These are phyloP conservation scores for Pholiota conissans DNA, from an alignment of 768 basidiomycete species.

Conservation along the genomic window DNA sequence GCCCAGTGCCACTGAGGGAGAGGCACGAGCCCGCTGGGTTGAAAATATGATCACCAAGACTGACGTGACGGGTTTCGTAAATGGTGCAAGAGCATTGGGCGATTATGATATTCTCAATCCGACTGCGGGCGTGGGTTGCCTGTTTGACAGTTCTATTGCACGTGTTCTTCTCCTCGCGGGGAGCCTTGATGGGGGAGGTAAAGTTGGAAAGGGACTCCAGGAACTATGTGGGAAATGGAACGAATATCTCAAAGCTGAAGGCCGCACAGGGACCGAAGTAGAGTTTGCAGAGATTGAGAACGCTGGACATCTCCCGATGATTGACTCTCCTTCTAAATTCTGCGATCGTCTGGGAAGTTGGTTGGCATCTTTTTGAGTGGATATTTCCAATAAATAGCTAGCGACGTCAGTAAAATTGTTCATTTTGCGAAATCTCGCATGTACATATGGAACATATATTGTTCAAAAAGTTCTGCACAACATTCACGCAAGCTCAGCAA, in stretches of 20 bases:
- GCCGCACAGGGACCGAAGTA: conserved; percentile 17
- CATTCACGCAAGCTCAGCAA: no score
- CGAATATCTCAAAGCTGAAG: conserved; percentile 12
- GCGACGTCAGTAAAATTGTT: background rate
- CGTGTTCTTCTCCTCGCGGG: conserved; percentile 48
- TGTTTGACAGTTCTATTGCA: conserved; percentile 23
- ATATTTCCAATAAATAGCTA: background rate
- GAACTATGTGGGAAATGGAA: conserved; percentile 35
- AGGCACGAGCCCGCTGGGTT: conserved; percentile 27
- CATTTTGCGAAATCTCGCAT: no score
- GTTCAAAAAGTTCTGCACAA: no score
- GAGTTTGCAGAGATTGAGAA: conserved; percentile 34
- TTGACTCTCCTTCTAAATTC: conserved; percentile 45
- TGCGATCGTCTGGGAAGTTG: conserved; percentile 29
- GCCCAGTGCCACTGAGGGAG: background rate
- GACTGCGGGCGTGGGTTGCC: conserved; percentile 2
- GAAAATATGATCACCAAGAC: conserved; percentile 39
- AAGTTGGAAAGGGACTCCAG: conserved; percentile 39
- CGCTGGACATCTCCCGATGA: conserved; percentile 53
- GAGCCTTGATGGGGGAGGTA: conserved; percentile 47
- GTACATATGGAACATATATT: no score
- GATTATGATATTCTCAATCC: conserved; percentile 36
- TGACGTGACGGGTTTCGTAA: conserved; percentile 40
- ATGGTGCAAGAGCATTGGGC: conserved; percentile 45
- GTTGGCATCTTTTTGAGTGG: conserved; percentile 1